A percentile compares a stretch with the other conserved stretches of the same genome.
Conservation (phyloP, 495 filamentous ascomycete species). For the Haplographium delicatum region DNA sequence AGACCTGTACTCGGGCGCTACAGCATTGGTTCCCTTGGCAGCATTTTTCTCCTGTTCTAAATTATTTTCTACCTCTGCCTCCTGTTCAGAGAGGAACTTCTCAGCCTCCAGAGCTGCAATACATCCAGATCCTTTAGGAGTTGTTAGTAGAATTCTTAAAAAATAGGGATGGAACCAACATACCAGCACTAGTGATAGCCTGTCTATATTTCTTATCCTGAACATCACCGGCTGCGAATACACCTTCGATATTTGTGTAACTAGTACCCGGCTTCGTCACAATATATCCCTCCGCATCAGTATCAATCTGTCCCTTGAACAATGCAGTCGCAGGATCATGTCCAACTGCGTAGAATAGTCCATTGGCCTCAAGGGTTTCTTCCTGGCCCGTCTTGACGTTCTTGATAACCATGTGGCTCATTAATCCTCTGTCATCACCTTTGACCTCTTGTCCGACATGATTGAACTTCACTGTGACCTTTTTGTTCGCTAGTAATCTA, state of each 20-base stretch:
- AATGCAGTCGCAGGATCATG: slow-evolving; percentile 89
- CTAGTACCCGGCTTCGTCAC: slow-evolving; percentile 84
- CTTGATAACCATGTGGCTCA: slow-evolving; percentile 79
- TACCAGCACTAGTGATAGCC: slow-evolving; percentile 96
- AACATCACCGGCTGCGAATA: slow-evolving; percentile 96
- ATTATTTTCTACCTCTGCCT: slow-evolving; percentile 43
- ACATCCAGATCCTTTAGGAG: slow-evolving; percentile 72
- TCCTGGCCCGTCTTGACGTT: slow-evolving; percentile 70
- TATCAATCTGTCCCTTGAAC: slow-evolving; percentile 81
- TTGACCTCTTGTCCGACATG: slow-evolving; percentile 72
- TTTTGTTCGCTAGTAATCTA: slow-evolving; percentile 73
- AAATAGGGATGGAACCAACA: slow-evolving; percentile 27
- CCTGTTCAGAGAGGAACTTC: slow-evolving; percentile 77
- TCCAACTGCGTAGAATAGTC: slow-evolving; percentile 95
- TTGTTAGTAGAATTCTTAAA: slow-evolving; percentile 30
- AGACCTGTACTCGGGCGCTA: slow-evolving; percentile 55
- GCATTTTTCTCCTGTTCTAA: slow-evolving; percentile 28
- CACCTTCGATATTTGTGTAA: slow-evolving; percentile 80
- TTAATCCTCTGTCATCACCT: slow-evolving; percentile 78
- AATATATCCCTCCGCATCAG: slow-evolving; percentile 84
- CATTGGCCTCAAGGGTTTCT: slow-evolving; percentile 80
- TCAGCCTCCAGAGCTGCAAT: slow-evolving; percentile 93
- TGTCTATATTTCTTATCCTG: slow-evolving; percentile 98
- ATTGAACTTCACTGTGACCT: slow-evolving; percentile 85
- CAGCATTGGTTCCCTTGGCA: slow-evolving; percentile 27